These are phyloP conservation scores for Nakaseomyces uthaithaninus DNA, from an alignment of 1,139 yeast genomes.

Conservation along the genomic window DNA sequence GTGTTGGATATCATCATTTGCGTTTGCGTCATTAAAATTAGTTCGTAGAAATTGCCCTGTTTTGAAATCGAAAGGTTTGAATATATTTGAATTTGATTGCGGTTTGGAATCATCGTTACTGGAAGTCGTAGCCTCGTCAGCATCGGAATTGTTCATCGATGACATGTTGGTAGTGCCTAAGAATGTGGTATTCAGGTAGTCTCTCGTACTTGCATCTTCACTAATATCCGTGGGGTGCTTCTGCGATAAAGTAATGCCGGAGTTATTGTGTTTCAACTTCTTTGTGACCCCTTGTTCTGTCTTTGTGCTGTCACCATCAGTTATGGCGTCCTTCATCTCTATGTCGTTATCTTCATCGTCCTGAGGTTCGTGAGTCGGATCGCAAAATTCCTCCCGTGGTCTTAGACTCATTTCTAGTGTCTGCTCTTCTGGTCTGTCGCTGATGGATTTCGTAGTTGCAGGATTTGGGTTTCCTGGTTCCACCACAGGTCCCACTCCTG, in stretches of 20 bases:
- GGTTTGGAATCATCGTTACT: slow-evolving; percentile 5
- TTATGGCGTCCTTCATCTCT: slow-evolving; percentile 1
- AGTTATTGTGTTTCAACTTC: slow-evolving; percentile 1
- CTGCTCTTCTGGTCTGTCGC: too few species aligned
- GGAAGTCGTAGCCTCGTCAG: not conserved
- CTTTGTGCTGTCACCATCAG: not conserved
- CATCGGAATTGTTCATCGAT: not conserved
- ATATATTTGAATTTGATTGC: slow-evolving; percentile 12
- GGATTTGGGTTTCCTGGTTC: too few species aligned
- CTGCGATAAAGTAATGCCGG: slow-evolving; percentile 7
- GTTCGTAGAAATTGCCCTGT: slow-evolving; percentile 27
- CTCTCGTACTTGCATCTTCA: slow-evolving; percentile 9
- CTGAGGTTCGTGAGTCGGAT: too few species aligned
- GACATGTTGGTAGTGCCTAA: not conserved
- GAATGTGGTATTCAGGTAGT: slow-evolving; percentile 12
- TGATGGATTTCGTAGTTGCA: too few species aligned
- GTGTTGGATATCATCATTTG: slow-evolving; percentile 7
- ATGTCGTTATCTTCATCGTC: not conserved
- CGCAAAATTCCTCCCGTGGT: too few species aligned
- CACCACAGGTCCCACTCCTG: too few species aligned
- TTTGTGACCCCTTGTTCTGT: not conserved
- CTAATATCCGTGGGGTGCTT: not conserved
- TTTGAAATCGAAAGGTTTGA: slow-evolving; percentile 29
- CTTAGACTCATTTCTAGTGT: too few species aligned
- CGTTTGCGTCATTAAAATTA: not conserved